These are phyloP conservation scores for Vanilla planifolia DNA, from an alignment of 106 monocot genomes.

Conservation along the genomic window DNA sequence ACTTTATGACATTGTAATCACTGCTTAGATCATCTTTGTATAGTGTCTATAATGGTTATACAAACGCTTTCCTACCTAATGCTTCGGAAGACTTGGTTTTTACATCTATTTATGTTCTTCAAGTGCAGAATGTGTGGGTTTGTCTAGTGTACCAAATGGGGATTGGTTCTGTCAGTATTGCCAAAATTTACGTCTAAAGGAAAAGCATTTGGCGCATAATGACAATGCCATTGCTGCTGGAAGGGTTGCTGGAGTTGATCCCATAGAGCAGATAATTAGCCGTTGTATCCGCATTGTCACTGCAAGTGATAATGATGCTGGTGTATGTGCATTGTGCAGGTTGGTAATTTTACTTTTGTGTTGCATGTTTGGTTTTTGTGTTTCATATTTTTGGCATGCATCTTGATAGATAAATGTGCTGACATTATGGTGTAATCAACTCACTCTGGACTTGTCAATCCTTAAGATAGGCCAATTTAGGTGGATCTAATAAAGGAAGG, in stretches of 20 bases:
- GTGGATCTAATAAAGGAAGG: too few species aligned
- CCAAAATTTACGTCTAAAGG: conserved; percentile 34
- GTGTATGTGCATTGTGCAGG: conserved; percentile 72
- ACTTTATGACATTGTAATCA: too few species aligned
- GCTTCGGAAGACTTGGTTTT: too few species aligned
- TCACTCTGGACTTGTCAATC: too few species aligned
- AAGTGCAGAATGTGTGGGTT: conserved; percentile 60
- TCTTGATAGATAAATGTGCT: not conserved
- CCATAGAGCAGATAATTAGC: conserved; percentile 57
- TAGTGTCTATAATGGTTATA: too few species aligned
- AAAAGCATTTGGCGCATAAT: conserved; percentile 22
- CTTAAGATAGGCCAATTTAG: too few species aligned
- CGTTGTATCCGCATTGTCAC: conserved; percentile 66
- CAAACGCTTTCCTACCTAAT: too few species aligned
- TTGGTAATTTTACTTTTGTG: conserved; percentile 8
- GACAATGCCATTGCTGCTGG: conserved; percentile 82
- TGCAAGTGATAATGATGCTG: conserved; percentile 32
- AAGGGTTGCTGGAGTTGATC: conserved; percentile 70
- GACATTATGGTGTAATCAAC: too few species aligned
- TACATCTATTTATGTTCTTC: too few species aligned
- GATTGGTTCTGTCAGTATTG: conserved; percentile 62
- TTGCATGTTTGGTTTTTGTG: not conserved
- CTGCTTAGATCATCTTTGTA: too few species aligned
- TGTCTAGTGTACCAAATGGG: conserved; percentile 33
- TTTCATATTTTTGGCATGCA: not conserved